Base-by-base conservation (phyloP, 2,329 filamentous ascomycete genomes). In the Fusarium nodosum region DNA sequence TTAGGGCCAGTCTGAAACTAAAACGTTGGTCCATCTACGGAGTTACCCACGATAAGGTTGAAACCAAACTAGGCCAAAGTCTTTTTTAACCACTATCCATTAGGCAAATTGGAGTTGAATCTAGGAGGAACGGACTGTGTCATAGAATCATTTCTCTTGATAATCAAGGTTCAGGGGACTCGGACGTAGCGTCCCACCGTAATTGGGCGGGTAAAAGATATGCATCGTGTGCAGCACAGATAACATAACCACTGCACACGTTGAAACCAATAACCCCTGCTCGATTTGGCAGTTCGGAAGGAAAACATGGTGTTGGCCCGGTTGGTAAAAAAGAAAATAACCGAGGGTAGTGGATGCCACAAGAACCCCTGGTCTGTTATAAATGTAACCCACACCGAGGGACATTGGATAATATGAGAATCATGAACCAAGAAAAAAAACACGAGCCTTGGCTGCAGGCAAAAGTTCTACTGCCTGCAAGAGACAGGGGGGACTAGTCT, bases 391-490 rank as follows among this genome's bases (percentile, higher is more conserved):
- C 48, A 51, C 22, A 36, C 33, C 34, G 34, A 51, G 9, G 10
- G 16, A 16, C 12, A 30, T 18, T 42, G 10, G 20, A 51, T 34
- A 36, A 51, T 34, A 36, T 26, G 41, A 24, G 31, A 28, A 30
- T 51, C 45, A 12, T 20, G 30, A 50, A 20, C 18, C 24, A 51
- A 39, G 31, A 12, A 39, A 39, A 38, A 47, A 47, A 66, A 66
- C 62, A 66, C 61, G 62, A 66, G 62, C 18, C 39, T 51, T 51
- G 48, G 48, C 48, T 34, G 56, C 63, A 66, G 54, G 36, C 63
- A 66, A 66, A 66, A 56, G 65, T 61, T 54, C 65, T 69, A 24
- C 46, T 22, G 18, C 24, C 41, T 56, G 52, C 52, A 48, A n/a
- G 15, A 38, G 31, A 16, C 42, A 47, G 53, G 41, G 52, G 20